These are phyloP conservation scores for Alternaria alternata DNA, from an alignment of 2,329 filamentous ascomycete genomes.

Conservation along the genomic window DNA sequence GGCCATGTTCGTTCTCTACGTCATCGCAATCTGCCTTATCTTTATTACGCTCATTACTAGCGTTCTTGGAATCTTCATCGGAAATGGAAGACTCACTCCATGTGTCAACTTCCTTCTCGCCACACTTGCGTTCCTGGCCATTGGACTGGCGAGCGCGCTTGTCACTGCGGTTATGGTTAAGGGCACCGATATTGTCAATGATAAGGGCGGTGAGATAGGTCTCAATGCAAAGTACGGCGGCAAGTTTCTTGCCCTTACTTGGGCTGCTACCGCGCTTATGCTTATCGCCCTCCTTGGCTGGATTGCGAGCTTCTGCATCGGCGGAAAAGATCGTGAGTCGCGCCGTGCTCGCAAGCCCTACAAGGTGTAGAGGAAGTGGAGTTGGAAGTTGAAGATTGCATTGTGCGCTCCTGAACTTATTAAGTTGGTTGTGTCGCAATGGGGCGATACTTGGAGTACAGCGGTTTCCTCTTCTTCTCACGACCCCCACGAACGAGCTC, in stretches of 20 bases:
- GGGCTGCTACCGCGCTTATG: conserved; percentile 62
- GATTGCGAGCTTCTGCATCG: conserved; percentile 42
- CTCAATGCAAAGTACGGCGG: conserved; percentile 60
- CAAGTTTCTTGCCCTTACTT: conserved; percentile 67
- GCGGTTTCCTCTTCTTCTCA: neutral
- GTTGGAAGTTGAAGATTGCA: neutral
- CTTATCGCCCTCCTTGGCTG: conserved; percentile 45
- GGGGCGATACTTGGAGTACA: neutral
- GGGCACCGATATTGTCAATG: conserved; percentile 61
- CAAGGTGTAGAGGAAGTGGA: neutral
- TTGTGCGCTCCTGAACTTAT: neutral
- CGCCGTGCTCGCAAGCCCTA: conserved; percentile 2
- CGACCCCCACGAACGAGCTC: neutral
- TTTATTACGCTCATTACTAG: conserved; percentile 60
- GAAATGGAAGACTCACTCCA: conserved; percentile 56
- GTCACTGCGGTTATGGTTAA: conserved; percentile 69
- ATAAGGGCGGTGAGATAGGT: conserved; percentile 60
- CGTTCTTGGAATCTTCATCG: conserved; percentile 54
- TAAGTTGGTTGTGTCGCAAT: neutral
- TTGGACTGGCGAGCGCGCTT: conserved; percentile 78
- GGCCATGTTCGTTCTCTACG: conserved; percentile 67
- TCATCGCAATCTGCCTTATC: conserved; percentile 63
- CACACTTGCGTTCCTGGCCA: conserved; percentile 62
- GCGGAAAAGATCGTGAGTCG: conserved; percentile 7
- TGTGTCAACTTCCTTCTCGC: conserved; percentile 61